These are phyloP conservation scores for Phascolomyces articulosus DNA, from an alignment of 371 early-diverging fungal genomes.

Conservation along the genomic window DNA sequence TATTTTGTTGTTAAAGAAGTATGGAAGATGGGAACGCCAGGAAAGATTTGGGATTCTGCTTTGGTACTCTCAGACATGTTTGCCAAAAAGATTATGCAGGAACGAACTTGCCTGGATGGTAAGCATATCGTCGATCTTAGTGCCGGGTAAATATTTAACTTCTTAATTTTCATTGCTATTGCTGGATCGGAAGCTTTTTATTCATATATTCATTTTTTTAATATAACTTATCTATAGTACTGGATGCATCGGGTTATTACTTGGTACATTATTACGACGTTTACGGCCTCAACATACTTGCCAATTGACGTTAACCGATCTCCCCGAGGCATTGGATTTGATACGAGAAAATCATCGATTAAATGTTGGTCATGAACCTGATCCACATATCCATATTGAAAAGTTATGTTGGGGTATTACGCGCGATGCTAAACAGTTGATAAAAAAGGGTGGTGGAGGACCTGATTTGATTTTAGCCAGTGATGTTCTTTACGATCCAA, in stretches of 20 bases:
- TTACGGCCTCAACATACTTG: not conserved
- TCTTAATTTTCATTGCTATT: no score
- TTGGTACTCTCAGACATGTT: conserved; percentile 51
- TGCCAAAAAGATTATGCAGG: conserved; percentile 25
- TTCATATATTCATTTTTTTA: not conserved
- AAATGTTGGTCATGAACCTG: conserved; percentile 22
- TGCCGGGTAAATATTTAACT: conserved; percentile 33
- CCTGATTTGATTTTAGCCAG: conserved; percentile 58
- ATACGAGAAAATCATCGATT: conserved; percentile 31
- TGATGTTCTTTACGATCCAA: conserved; percentile 58
- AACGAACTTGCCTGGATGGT: conserved; percentile 29
- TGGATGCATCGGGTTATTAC: conserved; percentile 39
- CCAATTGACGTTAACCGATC: conserved; percentile 37
- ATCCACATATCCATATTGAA: conserved; percentile 23
- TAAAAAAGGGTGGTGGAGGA: not conserved
- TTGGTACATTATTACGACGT: conserved; percentile 31
- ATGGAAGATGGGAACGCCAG: conserved; percentile 56
- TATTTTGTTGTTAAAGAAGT: conserved; percentile 51
- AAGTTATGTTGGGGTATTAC: conserved; percentile 36
- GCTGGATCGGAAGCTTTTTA: no score
- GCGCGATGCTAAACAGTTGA: conserved; percentile 12
- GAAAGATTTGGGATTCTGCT: conserved; percentile 68
- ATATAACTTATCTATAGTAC: conserved; percentile 22
- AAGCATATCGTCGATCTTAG: conserved; percentile 50
- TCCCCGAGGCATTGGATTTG: conserved; percentile 40